Evolutionary conservation across 2,329 filamentous ascomycete genomes (phyloP).

Genomic region (Pseudocercospora crystallina): DNA sequence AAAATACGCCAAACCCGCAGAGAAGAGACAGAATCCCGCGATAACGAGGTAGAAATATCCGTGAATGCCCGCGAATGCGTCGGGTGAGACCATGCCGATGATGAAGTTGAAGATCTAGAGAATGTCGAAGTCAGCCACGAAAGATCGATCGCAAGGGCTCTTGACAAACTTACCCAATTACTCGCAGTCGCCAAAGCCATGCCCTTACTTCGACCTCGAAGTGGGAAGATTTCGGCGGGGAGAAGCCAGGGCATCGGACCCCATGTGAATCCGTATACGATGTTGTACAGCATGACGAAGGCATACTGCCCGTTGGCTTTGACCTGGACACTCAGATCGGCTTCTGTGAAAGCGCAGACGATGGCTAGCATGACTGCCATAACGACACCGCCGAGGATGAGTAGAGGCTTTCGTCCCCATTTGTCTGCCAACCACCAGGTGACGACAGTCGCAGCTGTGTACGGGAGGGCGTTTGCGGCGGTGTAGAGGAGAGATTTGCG

Average conservation of each 20-base stretch:
- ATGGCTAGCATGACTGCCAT: constrained; percentile 82
- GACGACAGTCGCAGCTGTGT: constrained; percentile 83
- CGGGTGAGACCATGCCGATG: constrained; percentile 44
- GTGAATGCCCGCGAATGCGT: constrained; percentile 44
- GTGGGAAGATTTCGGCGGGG: constrained; percentile 87
- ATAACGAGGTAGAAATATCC: constrained; percentile 47
- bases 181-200: constrained; percentile 79
- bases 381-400: constrained; percentile 79
- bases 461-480: constrained; percentile 85
- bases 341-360: constrained; percentile 76
- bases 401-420: constrained; percentile 81
- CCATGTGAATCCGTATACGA: constrained; percentile 89
- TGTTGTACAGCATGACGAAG: constrained; percentile 96
- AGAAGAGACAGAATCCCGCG: constrained; percentile 43
- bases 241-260: constrained; percentile 93
- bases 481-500: constrained; percentile 91
- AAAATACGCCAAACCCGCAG: constrained; percentile 38
- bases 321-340: constrained; percentile 72
- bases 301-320: constrained; percentile 82
- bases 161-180: too few relatives aligned
- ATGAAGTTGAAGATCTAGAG: constrained; percentile 38
- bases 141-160: too few relatives aligned
- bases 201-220: constrained; percentile 93
- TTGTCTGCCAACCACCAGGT: constrained; percentile 94
- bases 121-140: too few relatives aligned